A percentile compares a stretch with the other conserved stretches of the same genome.
Evolutionary conservation across 2,329 filamentous ascomycete species (phyloP).

Genomic region (Cladosporium sp.): DNA sequence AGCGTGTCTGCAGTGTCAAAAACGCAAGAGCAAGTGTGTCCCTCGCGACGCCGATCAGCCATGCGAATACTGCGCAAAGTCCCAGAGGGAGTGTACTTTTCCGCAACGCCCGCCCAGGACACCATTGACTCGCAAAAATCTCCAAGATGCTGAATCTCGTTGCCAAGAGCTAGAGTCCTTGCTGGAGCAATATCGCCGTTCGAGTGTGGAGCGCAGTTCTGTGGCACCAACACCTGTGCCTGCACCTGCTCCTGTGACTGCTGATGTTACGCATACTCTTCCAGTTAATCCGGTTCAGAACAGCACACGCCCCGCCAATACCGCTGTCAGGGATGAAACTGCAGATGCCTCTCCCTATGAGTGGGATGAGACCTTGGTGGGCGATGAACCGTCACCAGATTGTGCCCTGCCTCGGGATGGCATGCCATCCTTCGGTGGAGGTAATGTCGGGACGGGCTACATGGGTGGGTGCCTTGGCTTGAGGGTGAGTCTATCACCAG

Average conservation of each 20-base stretch:
- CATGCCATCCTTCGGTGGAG: slow-evolving; percentile 4
- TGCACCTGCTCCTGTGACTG: not conserved
- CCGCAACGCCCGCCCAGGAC: slow-evolving; percentile 33
- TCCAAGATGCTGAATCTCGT: slow-evolving; percentile 30
- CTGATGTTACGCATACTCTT: too few species aligned
- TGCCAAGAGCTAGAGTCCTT: slow-evolving; percentile 27
- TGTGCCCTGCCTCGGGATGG: not conserved
- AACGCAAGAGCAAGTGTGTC: slow-evolving; percentile 16
- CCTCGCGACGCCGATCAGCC: slow-evolving; percentile 30
- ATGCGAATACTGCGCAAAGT: slow-evolving; percentile 29
- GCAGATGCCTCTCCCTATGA: slow-evolving; percentile 3
- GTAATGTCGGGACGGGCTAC: not conserved
- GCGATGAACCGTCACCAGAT: not conserved
- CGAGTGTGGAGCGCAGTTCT: not conserved
- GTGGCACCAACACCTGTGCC: too few species aligned
- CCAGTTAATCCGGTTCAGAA: too few species aligned
- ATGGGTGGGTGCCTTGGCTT: not conserved
- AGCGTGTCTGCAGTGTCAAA: slow-evolving; percentile 16
- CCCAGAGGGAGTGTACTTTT: slow-evolving; percentile 32
- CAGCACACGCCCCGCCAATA: not conserved
- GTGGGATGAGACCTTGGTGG: slow-evolving; percentile 4
- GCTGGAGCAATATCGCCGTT: slow-evolving; percentile 16
- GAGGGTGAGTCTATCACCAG: too few species aligned
- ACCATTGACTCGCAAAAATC: slow-evolving; percentile 34
- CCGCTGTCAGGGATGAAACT: not conserved